phyloP scores from a whole-genome alignment of 345 rosid species.

The Durio zibethinus region DNA sequence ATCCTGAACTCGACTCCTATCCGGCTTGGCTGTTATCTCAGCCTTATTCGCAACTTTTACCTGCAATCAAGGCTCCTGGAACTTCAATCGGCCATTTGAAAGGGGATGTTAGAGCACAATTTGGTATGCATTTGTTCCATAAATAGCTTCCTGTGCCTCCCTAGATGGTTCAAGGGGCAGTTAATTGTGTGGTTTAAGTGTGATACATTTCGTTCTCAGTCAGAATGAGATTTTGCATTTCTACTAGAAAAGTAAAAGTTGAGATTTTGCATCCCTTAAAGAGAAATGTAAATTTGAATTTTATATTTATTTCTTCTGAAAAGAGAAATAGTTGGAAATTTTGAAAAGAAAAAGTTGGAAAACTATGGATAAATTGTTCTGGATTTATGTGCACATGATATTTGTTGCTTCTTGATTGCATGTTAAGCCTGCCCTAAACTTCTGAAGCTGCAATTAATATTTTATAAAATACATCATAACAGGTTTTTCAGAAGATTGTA shows the following conservation, averaged over 20 bases:
- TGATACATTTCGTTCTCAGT: neutral
- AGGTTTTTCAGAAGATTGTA: constrained; percentile 77
- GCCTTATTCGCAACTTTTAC: constrained; percentile 72
- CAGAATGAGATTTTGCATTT: neutral
- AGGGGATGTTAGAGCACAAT: constrained; percentile 50
- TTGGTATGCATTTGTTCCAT: constrained; percentile 37
- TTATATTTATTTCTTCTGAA: neutral
- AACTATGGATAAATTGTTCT: neutral
- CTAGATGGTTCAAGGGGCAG: neutral
- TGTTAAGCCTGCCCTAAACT: neutral
- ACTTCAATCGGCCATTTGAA: constrained; percentile 57
- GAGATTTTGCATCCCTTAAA: neutral
- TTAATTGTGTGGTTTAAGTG: neutral
- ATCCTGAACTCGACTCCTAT: constrained; percentile 80
- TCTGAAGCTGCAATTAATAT: constrained; percentile 11
- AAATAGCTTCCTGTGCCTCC: neutral
- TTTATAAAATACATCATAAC: constrained; percentile 21
- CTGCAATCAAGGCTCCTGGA: constrained; percentile 77
- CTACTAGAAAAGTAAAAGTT: too few species aligned
- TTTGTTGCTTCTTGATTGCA: neutral
- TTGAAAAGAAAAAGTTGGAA: neutral
- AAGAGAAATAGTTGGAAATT: neutral
- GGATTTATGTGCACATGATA: neutral
- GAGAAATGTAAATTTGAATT: neutral
- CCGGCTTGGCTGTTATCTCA: constrained; percentile 83